phyloP scores from a whole-genome alignment of 805 yeast species.

The Tetrapisispora nanseiensis region DNA sequence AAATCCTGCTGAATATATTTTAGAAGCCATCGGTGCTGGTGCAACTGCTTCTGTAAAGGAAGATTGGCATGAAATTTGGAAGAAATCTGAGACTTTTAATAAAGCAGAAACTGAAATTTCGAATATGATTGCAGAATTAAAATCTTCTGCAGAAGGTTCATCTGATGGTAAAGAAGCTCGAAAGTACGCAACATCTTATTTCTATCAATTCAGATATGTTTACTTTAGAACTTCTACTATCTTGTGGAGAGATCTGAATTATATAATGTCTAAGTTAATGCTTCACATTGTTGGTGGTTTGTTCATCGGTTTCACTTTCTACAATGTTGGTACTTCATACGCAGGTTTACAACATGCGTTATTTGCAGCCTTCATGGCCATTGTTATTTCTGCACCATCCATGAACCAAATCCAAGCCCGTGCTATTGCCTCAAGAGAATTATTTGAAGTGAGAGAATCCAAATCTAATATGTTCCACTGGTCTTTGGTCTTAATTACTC shows the following conservation, averaged over 20 bases:
- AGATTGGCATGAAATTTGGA: constrained; percentile 61
- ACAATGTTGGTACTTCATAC: constrained; percentile 41
- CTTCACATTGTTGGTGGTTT: constrained; percentile 43
- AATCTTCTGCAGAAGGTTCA: constrained; percentile 1
- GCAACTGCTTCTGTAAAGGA: constrained; percentile 34
- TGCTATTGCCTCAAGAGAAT: constrained; percentile 47
- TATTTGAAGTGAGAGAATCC: constrained; percentile 62
- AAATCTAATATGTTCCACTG: constrained; percentile 68
- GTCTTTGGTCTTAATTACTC: constrained; percentile 47
- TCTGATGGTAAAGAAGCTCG: constrained; percentile 6
- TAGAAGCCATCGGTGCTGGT: constrained; percentile 39
- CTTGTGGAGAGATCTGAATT: constrained; percentile 53
- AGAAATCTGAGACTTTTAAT: constrained; percentile 30
- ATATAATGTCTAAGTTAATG: constrained; percentile 49
- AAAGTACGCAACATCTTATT: constrained; percentile 33
- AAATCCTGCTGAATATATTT: constrained; percentile 37
- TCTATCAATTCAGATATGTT: constrained; percentile 35
- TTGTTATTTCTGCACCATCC: constrained; percentile 45
- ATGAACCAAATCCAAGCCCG: constrained; percentile 54
- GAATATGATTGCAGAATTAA: constrained; percentile 21
- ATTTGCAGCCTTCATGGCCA: constrained; percentile 50
- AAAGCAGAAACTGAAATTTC: constrained; percentile 25
- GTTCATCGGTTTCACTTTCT: constrained; percentile 65
- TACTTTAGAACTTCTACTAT: constrained; percentile 32
- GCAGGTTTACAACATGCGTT: constrained; percentile 51